Evolutionary conservation across 2,329 filamentous ascomycete genomes (phyloP).

Genomic region (Ilyonectria destructans): DNA sequence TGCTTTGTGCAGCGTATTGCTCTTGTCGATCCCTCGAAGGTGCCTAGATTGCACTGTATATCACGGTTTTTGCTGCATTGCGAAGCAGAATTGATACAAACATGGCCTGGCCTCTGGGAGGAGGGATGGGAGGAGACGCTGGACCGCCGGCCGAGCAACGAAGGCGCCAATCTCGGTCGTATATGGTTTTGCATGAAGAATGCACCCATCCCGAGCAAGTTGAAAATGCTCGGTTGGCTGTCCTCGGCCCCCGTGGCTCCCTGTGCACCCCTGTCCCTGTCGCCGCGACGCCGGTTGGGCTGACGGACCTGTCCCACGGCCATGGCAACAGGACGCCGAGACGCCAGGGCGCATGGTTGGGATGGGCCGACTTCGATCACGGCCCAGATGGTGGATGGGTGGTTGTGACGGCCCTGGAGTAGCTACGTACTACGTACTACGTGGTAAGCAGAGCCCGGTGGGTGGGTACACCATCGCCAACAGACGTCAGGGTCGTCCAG

Average conservation of each 20-base stretch:
- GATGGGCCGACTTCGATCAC: constrained; percentile 12
- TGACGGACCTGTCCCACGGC: constrained; percentile 34
- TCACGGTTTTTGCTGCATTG: constrained; percentile 2
- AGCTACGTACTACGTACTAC: no score
- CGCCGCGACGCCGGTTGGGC: constrained; percentile 14
- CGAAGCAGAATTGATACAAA: constrained; percentile 4
- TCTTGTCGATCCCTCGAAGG: constrained; percentile 7
- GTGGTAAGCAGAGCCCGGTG: not conserved
- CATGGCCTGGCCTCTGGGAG: not conserved
- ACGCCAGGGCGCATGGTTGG: constrained; percentile 10
- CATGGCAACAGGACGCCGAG: constrained; percentile 34
- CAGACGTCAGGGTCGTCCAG: not conserved
- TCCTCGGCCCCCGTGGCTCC: constrained; percentile 22
- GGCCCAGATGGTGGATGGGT: not conserved
- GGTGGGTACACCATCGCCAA: not conserved
- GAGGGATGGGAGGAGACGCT: not conserved
- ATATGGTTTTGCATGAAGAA: constrained; percentile 3
- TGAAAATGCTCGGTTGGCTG: constrained; percentile 7
- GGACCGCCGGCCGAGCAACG: constrained; percentile 13
- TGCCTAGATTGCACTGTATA: constrained; percentile 15
- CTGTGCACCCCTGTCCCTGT: constrained; percentile 25
- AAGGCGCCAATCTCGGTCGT: not conserved
- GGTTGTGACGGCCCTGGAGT: not conserved
- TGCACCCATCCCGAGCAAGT: constrained; percentile 1
- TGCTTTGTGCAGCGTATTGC: constrained; percentile 10